Evolutionary conservation across 306 rosid species (phyloP).

Genomic region (Prunus dulcis): DNA sequence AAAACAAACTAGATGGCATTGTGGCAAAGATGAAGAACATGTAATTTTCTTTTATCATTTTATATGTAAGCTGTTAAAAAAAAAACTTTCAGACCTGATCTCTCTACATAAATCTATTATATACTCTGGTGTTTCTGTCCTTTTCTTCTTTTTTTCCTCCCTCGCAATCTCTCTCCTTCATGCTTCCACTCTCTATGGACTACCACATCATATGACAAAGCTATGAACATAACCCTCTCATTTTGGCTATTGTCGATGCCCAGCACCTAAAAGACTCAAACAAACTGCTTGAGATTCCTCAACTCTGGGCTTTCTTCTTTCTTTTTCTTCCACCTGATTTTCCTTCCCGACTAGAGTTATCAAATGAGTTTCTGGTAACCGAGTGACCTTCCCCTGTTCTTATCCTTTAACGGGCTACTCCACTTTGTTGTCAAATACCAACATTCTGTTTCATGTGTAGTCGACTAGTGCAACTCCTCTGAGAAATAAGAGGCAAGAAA

Average conservation of each 20-base stretch:
- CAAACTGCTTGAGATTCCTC: not conserved
- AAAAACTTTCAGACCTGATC: not conserved
- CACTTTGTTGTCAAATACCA: slow-evolving; percentile 1
- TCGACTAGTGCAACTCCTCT: slow-evolving; percentile 43
- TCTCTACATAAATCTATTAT: slow-evolving; percentile 7
- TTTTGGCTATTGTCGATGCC: not conserved
- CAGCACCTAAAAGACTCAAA: not conserved
- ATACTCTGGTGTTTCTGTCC: not conserved
- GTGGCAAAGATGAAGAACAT: not conserved
- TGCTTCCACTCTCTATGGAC: not conserved
- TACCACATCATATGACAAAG: not conserved
- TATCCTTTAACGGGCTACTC: slow-evolving; percentile 3
- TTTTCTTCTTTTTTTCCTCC: not conserved
- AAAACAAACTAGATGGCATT: too few relatives aligned
- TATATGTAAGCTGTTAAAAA: not conserved
- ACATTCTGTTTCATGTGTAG: slow-evolving; percentile 22
- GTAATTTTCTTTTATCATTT: not conserved
- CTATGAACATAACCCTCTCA: not conserved
- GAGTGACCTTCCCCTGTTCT: slow-evolving; percentile 16
- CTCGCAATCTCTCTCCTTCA: not conserved
- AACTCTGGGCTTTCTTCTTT: not conserved
- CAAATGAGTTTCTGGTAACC: not conserved
- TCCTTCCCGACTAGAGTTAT: not conserved
- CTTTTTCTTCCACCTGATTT: not conserved
- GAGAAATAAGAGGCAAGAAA: slow-evolving; percentile 14